Percentiles rank a stretch among this genome's conserved stretches.
These are phyloP conservation scores for Cystobasidiaceae sp. DNA, from an alignment of 1,284 basidiomycete genomes.

Conservation along the genomic window DNA sequence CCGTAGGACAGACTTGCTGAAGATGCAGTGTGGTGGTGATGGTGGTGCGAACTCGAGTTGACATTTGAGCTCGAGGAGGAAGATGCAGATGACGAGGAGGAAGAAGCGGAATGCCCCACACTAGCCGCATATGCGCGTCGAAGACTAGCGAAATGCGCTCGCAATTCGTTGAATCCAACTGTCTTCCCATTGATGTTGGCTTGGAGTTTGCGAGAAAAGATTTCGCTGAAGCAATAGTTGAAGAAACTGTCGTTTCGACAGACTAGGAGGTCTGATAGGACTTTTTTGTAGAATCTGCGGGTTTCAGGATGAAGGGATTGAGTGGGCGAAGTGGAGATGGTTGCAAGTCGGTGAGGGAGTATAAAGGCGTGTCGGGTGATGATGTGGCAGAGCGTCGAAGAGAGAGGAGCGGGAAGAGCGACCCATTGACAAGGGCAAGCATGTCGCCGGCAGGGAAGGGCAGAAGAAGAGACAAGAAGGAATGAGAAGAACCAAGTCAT, in stretches of 20 bases:
- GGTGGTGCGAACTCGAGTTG: too few species aligned
- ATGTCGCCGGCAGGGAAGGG: too few species aligned
- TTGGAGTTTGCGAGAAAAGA: constrained; percentile 20
- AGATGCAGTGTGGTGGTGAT: too few species aligned
- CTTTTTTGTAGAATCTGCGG: constrained; percentile 28
- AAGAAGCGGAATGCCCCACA: not conserved
- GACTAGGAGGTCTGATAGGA: constrained; percentile 20
- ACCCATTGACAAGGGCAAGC: too few species aligned
- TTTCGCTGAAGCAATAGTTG: constrained; percentile 26
- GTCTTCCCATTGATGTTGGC: constrained; percentile 14
- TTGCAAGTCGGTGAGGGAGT: not conserved
- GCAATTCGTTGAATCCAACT: constrained; percentile 16
- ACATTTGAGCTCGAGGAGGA: too few species aligned
- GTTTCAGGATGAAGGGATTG: not conserved
- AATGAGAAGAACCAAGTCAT: too few species aligned
- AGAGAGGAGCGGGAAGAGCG: not conserved
- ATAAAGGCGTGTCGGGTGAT: not conserved
- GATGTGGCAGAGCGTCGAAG: not conserved
- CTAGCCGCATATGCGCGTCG: not conserved
- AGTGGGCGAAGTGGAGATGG: not conserved
- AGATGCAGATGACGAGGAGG: not conserved
- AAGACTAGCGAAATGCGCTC: constrained; percentile 7
- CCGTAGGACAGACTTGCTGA: not conserved
- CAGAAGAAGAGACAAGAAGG: too few species aligned
- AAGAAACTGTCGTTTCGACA: constrained; percentile 27